Evolutionary conservation across 192 early-diverging fungal species (phyloP).

Genomic region (Thamnidium elegans): DNA sequence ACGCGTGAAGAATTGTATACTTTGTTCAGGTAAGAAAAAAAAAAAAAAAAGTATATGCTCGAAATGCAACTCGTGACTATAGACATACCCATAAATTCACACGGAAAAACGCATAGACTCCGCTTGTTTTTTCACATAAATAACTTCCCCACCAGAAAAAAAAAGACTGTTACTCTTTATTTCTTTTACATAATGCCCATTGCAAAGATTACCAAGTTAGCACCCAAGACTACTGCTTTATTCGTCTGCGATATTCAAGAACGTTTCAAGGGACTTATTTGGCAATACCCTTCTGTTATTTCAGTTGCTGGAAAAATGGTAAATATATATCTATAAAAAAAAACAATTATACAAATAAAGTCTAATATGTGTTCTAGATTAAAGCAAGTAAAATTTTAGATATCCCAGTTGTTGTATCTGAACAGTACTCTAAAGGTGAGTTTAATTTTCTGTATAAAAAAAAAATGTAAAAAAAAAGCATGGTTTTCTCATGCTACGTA

Average conservation of each 20-base stretch:
- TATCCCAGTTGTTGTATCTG: constrained; percentile 87
- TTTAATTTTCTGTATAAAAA: background rate
- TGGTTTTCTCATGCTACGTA: no score
- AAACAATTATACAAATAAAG: no score
- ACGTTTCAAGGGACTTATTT: constrained; percentile 70
- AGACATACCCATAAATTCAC: no score
- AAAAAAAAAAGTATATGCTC: no score
- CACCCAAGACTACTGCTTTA: constrained; percentile 68
- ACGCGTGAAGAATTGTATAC: no score
- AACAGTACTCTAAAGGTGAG: constrained; percentile 75
- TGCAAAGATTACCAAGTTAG: constrained; percentile 52
- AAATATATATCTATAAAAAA: constrained; percentile 1
- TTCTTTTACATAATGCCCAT: constrained; percentile 27
- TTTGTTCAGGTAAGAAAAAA: no score
- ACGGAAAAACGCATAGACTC: no score
- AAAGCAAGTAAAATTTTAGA: constrained; percentile 68
- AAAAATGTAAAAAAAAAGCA: background rate
- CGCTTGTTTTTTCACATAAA: background rate
- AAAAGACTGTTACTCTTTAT: background rate
- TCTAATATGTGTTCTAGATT: constrained; percentile 42
- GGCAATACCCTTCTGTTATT: constrained; percentile 78
- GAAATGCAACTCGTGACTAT: no score
- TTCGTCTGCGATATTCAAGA: constrained; percentile 96
- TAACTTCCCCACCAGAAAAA: background rate
- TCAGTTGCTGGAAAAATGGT: constrained; percentile 88